Conservation (phyloP, 129 eudicot genomes). For the Centaurea solstitialis region DNA sequence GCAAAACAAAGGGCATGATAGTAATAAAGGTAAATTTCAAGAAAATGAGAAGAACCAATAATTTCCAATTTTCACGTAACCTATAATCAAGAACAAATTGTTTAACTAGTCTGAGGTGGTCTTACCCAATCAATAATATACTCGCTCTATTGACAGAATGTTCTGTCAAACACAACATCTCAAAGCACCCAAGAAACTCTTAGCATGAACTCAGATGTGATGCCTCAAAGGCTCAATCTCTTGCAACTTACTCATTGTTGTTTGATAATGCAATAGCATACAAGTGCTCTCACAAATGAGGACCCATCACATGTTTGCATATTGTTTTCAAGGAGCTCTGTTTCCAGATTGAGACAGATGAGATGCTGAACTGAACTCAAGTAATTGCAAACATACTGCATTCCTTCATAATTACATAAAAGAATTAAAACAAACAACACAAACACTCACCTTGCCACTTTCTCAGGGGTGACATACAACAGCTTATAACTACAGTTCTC, state of each 20-base stretch:
- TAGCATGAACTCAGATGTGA: not conserved
- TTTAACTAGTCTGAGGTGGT: not conserved
- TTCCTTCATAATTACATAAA: not conserved
- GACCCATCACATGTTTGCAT: slow-evolving; percentile 9
- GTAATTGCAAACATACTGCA: slow-evolving; percentile 15
- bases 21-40: not conserved
- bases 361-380: slow-evolving; percentile 3
- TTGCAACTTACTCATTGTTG: not conserved
- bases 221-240: not conserved
- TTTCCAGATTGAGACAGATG: not conserved
- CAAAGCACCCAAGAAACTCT: not conserved
- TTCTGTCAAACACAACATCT: not conserved
- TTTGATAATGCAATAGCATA: not conserved
- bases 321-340: not conserved
- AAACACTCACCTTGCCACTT: slow-evolving; percentile 79
- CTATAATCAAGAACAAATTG: not conserved
- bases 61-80: not conserved
- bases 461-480: slow-evolving; percentile 96
- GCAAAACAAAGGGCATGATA: not conserved
- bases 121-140: not conserved
- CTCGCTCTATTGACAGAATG: not conserved
- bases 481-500: slow-evolving; percentile 73
- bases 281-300: slow-evolving; percentile 1
- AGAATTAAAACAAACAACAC: slow-evolving; percentile 5
- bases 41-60: not conserved